These are phyloP conservation scores for Triticum monococcum DNA, from an alignment of 176 grass and related monocot species.

Conservation along the genomic window DNA sequence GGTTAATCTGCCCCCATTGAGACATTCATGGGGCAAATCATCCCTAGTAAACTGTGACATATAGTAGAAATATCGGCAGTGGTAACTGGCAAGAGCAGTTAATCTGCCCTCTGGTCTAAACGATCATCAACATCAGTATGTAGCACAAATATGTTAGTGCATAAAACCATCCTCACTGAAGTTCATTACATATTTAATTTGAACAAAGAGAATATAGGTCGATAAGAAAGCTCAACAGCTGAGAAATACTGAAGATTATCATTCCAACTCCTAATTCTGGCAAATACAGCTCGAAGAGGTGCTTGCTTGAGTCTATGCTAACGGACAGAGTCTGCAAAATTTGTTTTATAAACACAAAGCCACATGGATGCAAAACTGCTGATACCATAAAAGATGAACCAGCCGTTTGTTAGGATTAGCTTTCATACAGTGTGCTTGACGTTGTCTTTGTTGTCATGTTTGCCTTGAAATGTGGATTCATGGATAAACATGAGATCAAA, in stretches of 20 bases:
- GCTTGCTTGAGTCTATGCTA: background rate
- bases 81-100: background rate
- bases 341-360: background rate
- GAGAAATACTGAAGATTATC: background rate
- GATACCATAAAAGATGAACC: background rate
- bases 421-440: background rate
- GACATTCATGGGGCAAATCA: too few species aligned
- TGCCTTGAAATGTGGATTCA: constrained; percentile 16
- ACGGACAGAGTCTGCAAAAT: background rate
- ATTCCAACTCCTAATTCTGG: constrained; percentile 1
- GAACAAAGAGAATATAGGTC: background rate
- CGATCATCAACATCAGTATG: background rate
- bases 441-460: background rate
- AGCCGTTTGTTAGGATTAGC: background rate
- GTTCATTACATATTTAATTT: background rate
- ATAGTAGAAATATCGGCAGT: background rate
- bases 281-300: background rate
- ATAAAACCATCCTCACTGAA: background rate
- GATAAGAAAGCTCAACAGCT: background rate
- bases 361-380: background rate
- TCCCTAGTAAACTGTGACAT: too few species aligned
- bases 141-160: background rate
- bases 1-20: too few species aligned
- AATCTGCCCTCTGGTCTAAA: background rate
- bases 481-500: constrained; percentile 18